A percentile compares a stretch with the other conserved stretches of the same genome.
Evolutionary conservation across 148 eudicot species (phyloP).

Genomic region (Rhododendron molle): DNA sequence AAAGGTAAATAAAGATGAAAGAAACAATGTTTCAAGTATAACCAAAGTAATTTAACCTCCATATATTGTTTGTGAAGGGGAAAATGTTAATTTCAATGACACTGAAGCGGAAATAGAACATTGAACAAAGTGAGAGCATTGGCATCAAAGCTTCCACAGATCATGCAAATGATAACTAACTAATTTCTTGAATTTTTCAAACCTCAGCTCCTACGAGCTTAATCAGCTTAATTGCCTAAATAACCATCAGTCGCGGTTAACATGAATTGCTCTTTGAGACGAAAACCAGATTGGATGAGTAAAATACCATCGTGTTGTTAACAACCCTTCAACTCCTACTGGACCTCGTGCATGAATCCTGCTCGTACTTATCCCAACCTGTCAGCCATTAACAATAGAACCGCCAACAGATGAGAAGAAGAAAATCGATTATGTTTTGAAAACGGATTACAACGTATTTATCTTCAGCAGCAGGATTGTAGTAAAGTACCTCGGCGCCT

Average conservation of each 20-base stretch:
- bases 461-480: not conserved
- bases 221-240: not conserved
- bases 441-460: not conserved
- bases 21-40: not conserved
- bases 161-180: not conserved
- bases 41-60: not conserved
- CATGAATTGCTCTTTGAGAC: not conserved
- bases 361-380: constrained; percentile 97
- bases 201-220: not conserved
- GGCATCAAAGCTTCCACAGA: not conserved
- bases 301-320: constrained; percentile 84
- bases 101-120: not conserved
- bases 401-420: not conserved
- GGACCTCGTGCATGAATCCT: constrained; percentile 96
- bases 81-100: not conserved
- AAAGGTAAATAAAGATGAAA: not conserved
- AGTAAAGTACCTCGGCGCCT: constrained; percentile 76
- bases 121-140: not conserved
- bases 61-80: not conserved
- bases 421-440: not conserved
- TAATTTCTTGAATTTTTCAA: not conserved
- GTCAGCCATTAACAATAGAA: constrained; percentile 3
- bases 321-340: constrained; percentile 88
- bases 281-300: not conserved
- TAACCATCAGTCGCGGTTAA: not conserved